Evolutionary conservation across 192 early-diverging fungal species (phyloP), one percentile per base, ranked within the genome.

Genomic region (Coemansia sp.): DNA sequence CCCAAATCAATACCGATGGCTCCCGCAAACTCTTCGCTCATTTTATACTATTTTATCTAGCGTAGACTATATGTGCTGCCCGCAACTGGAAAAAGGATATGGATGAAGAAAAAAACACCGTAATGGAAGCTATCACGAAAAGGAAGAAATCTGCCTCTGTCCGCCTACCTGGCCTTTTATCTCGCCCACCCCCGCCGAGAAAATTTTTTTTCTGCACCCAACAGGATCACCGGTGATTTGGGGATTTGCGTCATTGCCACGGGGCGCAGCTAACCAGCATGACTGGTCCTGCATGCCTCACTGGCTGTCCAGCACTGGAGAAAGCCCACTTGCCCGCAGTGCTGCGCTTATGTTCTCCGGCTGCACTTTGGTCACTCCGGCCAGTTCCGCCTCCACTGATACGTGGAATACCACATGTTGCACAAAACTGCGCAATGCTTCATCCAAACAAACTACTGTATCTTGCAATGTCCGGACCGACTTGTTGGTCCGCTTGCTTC

Each of bases 1-100:
- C 95, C 95, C 76, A 97, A 85, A 87, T 97, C 95, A 82, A 97
- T 95, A 86, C 94, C 95, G 70, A 97, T 88, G 68, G 92, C 92
- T 37, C 85, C 85, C 50, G 64, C 52, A 51, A 73, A 82, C 49
- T 74, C 73, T 64, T 81, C 78, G 64, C 68, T 63, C 73, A 69
- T 79, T 49, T 49, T 49, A 19, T 47, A 18, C 16, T 19, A 20
- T 22, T 49, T 20, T 49, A 48, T 18, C 19, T 49, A 49, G 48
- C 48, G 48, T 49, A 19, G 18, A 49, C 48, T 49, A 18, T 49
- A 49, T 49, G 48, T 19, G 48, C 48, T 53, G 49, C 19, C 49
- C 49, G 19, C 49, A 23, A 23, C n/a, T 53, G 26, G 23, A 18
- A 47, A 47, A 23, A 59, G 26, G 8, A 29, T 27, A 32, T 32